A percentile compares a stretch with the other conserved stretches of the same genome.
Evolutionary conservation across 2,329 filamentous ascomycete species (phyloP).

Genomic region (Hymenoscyphus albidus): DNA sequence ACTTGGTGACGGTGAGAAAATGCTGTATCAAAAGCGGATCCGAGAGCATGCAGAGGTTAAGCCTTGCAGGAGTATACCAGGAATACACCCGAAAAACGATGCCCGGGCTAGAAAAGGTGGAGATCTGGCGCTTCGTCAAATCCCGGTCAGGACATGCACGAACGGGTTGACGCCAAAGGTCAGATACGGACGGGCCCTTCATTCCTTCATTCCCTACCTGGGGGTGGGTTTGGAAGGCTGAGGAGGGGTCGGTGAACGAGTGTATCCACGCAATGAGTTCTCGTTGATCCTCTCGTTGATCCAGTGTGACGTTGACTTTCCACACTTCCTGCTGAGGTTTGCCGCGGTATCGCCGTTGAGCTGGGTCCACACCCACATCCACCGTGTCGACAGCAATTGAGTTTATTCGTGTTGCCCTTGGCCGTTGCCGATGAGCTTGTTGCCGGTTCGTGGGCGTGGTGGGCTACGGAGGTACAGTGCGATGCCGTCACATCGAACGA

Average conservation of each 20-base stretch:
- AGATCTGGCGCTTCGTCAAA: not conserved
- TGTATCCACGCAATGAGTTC: not conserved
- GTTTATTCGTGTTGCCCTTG: not conserved
- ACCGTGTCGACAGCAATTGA: not conserved
- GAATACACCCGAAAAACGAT: slow-evolving; percentile 10
- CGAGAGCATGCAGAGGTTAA: slow-evolving; percentile 16
- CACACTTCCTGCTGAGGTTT: slow-evolving; percentile 13
- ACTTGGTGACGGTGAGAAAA: slow-evolving; percentile 21
- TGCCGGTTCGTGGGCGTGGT: not conserved
- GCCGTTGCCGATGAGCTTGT: not conserved
- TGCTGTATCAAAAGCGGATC: slow-evolving; percentile 31
- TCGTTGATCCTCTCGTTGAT: slow-evolving; percentile 4
- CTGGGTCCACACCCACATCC: not conserved
- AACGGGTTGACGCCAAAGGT: slow-evolving; percentile 11
- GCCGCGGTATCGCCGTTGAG: slow-evolving; percentile 19
- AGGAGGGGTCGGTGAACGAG: not conserved
- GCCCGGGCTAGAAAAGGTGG: not conserved
- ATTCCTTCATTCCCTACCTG: slow-evolving; percentile 4
- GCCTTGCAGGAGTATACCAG: slow-evolving; percentile 10
- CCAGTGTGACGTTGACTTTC: slow-evolving; percentile 24
- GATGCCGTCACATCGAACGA: no score
- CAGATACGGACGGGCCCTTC: not conserved
- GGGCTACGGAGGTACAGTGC: no score
- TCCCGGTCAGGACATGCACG: slow-evolving; percentile 25
- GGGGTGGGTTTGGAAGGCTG: slow-evolving; percentile 4